Evolutionary conservation across 352 stramenopile genomes (phyloP).

Genomic region (Phytophthora pinifolia): DNA sequence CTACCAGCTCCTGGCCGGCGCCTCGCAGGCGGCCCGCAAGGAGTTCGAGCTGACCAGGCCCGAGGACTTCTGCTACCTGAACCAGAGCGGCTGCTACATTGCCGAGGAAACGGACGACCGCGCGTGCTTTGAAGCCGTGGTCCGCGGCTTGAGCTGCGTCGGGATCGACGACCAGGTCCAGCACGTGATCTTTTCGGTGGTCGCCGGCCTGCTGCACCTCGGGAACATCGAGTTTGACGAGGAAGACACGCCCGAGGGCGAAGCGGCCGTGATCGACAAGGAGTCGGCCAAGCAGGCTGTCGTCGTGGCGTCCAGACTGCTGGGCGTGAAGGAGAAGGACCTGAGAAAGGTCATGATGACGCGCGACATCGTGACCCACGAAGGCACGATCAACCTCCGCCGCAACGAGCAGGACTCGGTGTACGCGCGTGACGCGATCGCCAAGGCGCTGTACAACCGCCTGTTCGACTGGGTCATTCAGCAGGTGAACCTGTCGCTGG

Average conservation of each 20-base stretch:
- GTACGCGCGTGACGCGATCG: constrained; percentile 91
- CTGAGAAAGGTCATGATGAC: constrained; percentile 85
- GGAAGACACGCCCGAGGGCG: constrained; percentile 80
- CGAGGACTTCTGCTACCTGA: constrained; percentile 93
- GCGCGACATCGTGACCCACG: constrained; percentile 83
- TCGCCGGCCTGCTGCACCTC: constrained; percentile 95
- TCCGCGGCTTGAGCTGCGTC: constrained; percentile 72
- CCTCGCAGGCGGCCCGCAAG: constrained; percentile 45
- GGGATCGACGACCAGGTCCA: constrained; percentile 72
- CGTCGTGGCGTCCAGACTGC: constrained; percentile 48
- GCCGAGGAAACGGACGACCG: constrained; percentile 92
- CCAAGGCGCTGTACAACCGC: constrained; percentile 92
- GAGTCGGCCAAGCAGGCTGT: constrained; percentile 64
- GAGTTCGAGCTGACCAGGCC: constrained; percentile 74
- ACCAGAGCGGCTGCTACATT: constrained; percentile 92
- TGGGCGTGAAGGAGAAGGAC: constrained; percentile 64
- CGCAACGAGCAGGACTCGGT: constrained; percentile 80
- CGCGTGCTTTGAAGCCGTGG: constrained; percentile 74
- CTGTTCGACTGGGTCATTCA: constrained; percentile 94
- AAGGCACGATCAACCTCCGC: constrained; percentile 82
- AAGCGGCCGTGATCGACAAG: constrained; percentile 78
- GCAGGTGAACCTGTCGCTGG: constrained; percentile 89
- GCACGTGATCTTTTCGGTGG: constrained; percentile 89
- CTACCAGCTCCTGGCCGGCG: constrained; percentile 89
- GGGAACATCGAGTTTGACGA: constrained; percentile 96